phyloP scores from a whole-genome alignment of 176 grass and related monocot genomes.

The Chrysopogon serrulatus region DNA sequence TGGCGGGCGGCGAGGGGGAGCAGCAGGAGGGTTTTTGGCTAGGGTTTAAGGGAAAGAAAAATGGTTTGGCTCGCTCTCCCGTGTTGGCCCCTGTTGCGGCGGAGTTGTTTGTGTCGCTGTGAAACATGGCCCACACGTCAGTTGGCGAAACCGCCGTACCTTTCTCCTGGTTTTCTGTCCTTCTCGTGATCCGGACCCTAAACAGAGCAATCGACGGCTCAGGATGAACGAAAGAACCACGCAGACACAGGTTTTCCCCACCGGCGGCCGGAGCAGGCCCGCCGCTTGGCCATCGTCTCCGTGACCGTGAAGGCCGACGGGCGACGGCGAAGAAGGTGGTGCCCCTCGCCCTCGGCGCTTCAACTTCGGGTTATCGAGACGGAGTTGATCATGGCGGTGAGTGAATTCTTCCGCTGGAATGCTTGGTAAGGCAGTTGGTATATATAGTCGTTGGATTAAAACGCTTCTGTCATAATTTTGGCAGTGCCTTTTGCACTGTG shows the following conservation, averaged over 20 bases:
- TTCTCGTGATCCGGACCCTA: neutral
- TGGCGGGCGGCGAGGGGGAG: neutral
- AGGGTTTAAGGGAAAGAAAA: constrained; percentile 52
- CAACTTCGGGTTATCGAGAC: neutral
- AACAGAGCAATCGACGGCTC: neutral
- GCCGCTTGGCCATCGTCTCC: neutral
- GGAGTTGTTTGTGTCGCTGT: neutral
- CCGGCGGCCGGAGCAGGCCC: neutral
- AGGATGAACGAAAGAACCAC: neutral
- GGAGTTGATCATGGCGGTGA: neutral
- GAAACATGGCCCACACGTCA: neutral
- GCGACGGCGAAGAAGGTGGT: neutral
- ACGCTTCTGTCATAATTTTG: neutral
- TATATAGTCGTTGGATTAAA: neutral
- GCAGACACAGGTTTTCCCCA: too few relatives aligned
- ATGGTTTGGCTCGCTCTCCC: constrained; percentile 11
- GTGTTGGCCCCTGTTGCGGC: neutral
- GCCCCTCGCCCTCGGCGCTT: neutral
- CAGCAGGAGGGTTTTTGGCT: neutral
- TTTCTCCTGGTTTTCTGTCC: neutral
- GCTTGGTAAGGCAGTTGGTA: neutral
- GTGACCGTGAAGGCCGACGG: neutral
- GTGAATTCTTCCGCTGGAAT: neutral
- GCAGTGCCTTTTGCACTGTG: neutral
- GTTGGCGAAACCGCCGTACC: neutral